These are phyloP conservation scores for Pythium biforme DNA, from an alignment of 352 stramenopile genomes.

Conservation along the genomic window DNA sequence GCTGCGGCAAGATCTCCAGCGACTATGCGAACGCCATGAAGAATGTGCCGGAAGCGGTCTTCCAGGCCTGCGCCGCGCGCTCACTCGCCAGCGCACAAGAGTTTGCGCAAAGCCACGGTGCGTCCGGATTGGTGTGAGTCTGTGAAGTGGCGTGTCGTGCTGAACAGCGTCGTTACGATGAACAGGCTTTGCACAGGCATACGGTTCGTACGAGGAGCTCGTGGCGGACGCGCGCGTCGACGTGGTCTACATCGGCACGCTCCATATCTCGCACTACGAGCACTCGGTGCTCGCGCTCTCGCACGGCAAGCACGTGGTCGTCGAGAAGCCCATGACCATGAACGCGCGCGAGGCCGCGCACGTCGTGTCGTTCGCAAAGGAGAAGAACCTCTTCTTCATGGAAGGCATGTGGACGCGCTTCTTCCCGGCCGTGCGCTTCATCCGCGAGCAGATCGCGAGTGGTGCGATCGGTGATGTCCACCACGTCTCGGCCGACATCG, in stretches of 20 bases:
- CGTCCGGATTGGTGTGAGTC: too few species aligned
- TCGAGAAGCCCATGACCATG: slow-evolving; percentile 94
- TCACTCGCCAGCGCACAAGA: slow-evolving; percentile 45
- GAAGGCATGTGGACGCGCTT: slow-evolving; percentile 88
- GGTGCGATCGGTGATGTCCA: slow-evolving; percentile 68
- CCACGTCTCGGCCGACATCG: slow-evolving; percentile 71
- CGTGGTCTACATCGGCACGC: slow-evolving; percentile 92
- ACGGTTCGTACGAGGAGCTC: slow-evolving; percentile 88
- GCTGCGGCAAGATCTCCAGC: slow-evolving; percentile 63
- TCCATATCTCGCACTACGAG: slow-evolving; percentile 84
- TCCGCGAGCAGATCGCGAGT: slow-evolving; percentile 51
- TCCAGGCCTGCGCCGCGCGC: slow-evolving; percentile 54
- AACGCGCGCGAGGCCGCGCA: slow-evolving; percentile 71
- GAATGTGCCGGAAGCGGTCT: slow-evolving; percentile 22
- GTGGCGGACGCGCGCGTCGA: slow-evolving; percentile 77
- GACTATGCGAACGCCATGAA: slow-evolving; percentile 57
- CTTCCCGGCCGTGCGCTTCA: slow-evolving; percentile 68
- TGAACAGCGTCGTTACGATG: slow-evolving; percentile 29
- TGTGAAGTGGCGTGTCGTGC: too few species aligned
- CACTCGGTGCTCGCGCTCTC: slow-evolving; percentile 74
- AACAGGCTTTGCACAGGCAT: slow-evolving; percentile 50
- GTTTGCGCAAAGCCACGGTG: slow-evolving; percentile 40
- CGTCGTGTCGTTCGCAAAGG: slow-evolving; percentile 53
- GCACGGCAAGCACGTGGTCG: slow-evolving; percentile 89
- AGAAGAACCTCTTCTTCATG: slow-evolving; percentile 79